Evolutionary conservation across 345 rosid genomes (phyloP).

Genomic region (Gossypium mustelinum): DNA sequence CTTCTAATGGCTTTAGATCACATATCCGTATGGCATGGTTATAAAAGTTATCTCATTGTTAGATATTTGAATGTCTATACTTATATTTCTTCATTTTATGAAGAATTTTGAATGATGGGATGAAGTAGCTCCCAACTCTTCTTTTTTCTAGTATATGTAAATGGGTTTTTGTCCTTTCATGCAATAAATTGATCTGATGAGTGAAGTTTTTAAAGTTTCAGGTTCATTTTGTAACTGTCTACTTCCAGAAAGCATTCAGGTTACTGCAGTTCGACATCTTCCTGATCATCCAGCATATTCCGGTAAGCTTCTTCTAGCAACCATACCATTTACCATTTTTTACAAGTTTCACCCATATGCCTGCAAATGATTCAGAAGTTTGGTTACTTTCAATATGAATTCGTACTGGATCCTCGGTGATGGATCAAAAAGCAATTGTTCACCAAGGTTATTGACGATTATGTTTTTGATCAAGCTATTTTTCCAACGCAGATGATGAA

Average conservation of each 20-base stretch:
- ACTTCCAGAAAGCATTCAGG: constrained; percentile 84
- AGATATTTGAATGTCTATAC: neutral
- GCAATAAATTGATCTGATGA: constrained; percentile 18
- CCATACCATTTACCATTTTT: neutral
- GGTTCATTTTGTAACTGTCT: constrained; percentile 93
- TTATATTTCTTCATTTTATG: neutral
- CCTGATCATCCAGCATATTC: constrained; percentile 67
- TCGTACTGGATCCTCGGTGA: neutral
- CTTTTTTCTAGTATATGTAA: neutral
- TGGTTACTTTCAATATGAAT: neutral
- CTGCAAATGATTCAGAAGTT: neutral
- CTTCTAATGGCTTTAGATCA: constrained; percentile 1
- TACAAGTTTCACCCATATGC: neutral
- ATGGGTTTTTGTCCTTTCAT: constrained; percentile 1
- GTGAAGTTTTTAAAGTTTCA: constrained; percentile 39
- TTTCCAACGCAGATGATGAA: constrained; percentile 42
- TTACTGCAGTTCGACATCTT: constrained; percentile 72
- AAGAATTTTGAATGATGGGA: neutral
- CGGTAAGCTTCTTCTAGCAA: constrained; percentile 41
- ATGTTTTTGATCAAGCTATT: neutral
- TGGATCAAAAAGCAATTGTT: neutral
- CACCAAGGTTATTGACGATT: neutral
- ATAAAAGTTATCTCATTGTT: constrained; percentile 2
- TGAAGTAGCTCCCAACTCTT: neutral
- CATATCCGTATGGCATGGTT: constrained; percentile 5